Base-by-base conservation (phyloP, 2,329 filamentous ascomycete species). In the Thielaviopsis ethacetica region DNA sequence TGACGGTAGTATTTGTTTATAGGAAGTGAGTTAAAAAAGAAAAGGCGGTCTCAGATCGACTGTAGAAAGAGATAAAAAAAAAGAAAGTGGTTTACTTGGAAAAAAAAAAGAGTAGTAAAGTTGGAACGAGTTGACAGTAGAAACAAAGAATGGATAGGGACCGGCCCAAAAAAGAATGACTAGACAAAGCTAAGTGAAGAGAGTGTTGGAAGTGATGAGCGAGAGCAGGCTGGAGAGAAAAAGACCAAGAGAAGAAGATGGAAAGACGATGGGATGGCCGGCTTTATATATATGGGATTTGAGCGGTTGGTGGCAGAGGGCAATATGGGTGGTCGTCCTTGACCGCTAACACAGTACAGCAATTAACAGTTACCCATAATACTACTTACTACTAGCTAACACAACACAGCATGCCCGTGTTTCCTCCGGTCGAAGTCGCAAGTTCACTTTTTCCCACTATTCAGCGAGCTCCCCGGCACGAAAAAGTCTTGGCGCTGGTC, bases 261-360 rank as follows among this genome's bases (percentile, higher is more conserved):
- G 58, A 58, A 65, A 63, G 53, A 5, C 58, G 53, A 56, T 52
- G 5, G 38, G 12, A 41, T 10, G 38, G 38, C 4, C 5, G 38
- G 10, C 38, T 13, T 41, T 41, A 41, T 41, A 41, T 41, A 41
- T 27, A 10, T 13, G 3, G 15, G 3, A 5, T 41, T 41, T n/a
- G n/a, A n/a, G n/a, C n/a, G n/a, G n/a, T n/a, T n/a, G n/a, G n/a
- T n/a, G n/a, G n/a, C n/a, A n/a, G n/a, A n/a, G n/a, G n/a, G n/a
- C n/a, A n/a, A n/a, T n/a, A n/a, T n/a, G n/a, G n/a, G n/a, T n/a
- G n/a, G n/a, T n/a, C n/a, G n/a, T n/a, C n/a, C n/a, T n/a, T n/a
- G n/a, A n/a, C n/a, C n/a, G n/a, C n/a, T n/a, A n/a, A n/a, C n/a
- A n/a, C n/a, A n/a, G n/a, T n/a, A n/a, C n/a, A n/a, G n/a, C n/a